phyloP scores from a whole-genome alignment of 257 asterid genomes.

The Nicotiana otophora region DNA sequence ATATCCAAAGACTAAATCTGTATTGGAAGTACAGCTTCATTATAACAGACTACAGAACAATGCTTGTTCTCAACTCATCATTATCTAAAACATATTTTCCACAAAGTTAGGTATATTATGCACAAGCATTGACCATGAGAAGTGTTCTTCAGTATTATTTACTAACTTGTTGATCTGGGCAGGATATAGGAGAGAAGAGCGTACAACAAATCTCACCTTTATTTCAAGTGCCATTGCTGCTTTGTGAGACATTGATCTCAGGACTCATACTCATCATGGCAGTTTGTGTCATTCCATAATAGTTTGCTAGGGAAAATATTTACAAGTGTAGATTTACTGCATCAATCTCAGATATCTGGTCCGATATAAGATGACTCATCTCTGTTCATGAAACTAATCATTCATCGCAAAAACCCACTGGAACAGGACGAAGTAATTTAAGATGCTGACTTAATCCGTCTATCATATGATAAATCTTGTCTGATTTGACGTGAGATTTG shows the following conservation, averaged over 20 bases:
- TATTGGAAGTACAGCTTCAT: neutral
- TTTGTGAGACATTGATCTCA: neutral
- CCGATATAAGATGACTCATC: neutral
- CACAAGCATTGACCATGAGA: neutral
- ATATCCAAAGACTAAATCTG: neutral
- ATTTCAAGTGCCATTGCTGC: neutral
- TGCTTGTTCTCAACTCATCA: neutral
- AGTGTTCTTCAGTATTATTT: neutral
- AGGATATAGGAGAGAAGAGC: neutral
- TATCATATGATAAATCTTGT: conserved; percentile 46
- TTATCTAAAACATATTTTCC: neutral
- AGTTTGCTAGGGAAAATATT: neutral
- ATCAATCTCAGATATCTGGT: neutral
- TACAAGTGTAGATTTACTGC: neutral
- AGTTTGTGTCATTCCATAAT: neutral
- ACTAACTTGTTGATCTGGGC: neutral
- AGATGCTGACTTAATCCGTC: conserved; percentile 49
- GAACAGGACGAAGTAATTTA: conserved; percentile 29
- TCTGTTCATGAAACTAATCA: neutral
- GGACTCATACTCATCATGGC: neutral
- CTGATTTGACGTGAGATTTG: conserved; percentile 53
- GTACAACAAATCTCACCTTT: neutral
- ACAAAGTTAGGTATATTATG: neutral
- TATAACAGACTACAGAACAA: neutral
- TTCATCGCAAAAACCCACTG: conserved; percentile 13